These are phyloP conservation scores for Coelastrella sp. DNA, from an alignment of 139 green algal species.

Conservation along the genomic window DNA sequence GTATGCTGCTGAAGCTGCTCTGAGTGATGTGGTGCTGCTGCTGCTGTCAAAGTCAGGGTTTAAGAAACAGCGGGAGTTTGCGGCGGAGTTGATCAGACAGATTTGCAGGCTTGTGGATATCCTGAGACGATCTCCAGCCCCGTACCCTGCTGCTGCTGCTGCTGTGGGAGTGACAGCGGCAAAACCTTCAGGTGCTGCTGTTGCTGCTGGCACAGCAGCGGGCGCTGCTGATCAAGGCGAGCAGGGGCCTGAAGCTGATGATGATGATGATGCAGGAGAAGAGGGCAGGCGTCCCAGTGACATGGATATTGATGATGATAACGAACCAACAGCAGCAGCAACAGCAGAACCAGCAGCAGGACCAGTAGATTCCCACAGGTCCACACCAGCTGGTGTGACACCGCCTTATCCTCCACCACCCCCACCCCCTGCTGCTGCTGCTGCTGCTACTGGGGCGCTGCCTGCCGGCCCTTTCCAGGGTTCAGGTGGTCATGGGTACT, in stretches of 20 bases:
- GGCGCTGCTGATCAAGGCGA: too few species aligned
- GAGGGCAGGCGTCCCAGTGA: background rate
- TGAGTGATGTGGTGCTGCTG: background rate
- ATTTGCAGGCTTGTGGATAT: slow-evolving; percentile 39
- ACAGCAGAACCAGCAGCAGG: background rate
- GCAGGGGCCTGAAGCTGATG: too few species aligned
- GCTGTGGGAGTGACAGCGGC: background rate
- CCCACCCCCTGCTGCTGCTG: background rate
- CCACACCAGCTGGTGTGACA: background rate
- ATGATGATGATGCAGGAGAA: background rate
- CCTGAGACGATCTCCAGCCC: background rate
- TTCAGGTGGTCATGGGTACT: slow-evolving; percentile 12
- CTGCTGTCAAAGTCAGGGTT: background rate
- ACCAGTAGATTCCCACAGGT: too few species aligned
- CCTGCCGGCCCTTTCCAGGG: background rate
- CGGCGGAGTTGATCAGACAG: slow-evolving; percentile 36
- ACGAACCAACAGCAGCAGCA: background rate
- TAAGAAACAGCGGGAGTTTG: background rate
- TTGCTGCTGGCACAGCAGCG: background rate
- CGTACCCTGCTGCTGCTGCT: slow-evolving; percentile 2
- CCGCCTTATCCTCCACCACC: background rate
- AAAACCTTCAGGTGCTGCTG: background rate
- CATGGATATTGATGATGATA: background rate
- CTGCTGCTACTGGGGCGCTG: background rate
- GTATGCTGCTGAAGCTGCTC: slow-evolving; percentile 12